Evolutionary conservation across 148 eudicot genomes (phyloP).

Genomic region (Rhododendron kiyosumense): DNA sequence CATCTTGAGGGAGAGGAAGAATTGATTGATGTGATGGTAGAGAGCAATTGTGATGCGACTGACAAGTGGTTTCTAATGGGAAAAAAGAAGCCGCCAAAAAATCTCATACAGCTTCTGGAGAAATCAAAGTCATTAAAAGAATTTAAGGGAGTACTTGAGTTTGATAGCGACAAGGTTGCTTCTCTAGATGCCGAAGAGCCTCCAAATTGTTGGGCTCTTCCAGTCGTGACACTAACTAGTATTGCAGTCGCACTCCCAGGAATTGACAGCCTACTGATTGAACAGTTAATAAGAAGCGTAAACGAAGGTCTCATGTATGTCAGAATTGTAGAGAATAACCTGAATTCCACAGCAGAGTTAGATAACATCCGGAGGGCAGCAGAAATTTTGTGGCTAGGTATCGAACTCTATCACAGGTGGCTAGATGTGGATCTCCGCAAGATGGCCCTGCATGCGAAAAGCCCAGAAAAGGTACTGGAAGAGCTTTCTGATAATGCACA

Average conservation of each 20-base stretch:
- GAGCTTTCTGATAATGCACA: constrained; percentile 30
- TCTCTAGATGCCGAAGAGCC: constrained; percentile 44
- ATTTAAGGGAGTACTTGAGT: constrained; percentile 28
- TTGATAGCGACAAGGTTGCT: constrained; percentile 31
- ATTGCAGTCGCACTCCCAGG: constrained; percentile 40
- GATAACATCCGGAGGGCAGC: constrained; percentile 34
- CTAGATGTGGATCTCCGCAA: constrained; percentile 41
- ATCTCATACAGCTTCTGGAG: constrained; percentile 31
- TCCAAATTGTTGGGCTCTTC: constrained; percentile 54
- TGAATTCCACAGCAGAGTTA: constrained; percentile 18
- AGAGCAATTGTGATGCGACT: constrained; percentile 26
- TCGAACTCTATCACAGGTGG: constrained; percentile 43
- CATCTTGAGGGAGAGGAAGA: constrained; percentile 52
- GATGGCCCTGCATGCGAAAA: constrained; percentile 15
- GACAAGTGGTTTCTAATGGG: constrained; percentile 38
- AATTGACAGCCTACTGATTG: constrained; percentile 11
- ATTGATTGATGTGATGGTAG: constrained; percentile 36
- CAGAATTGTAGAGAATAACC: constrained; percentile 30
- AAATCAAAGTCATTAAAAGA: constrained; percentile 6
- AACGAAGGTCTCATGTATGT: constrained; percentile 32
- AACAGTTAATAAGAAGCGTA: constrained; percentile 30
- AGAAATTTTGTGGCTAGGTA: constrained; percentile 37
- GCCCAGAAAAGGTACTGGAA: constrained; percentile 29
- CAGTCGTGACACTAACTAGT: constrained; percentile 45
- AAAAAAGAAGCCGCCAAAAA: constrained; percentile 32